Evolutionary conservation across 2,329 filamentous ascomycete species (phyloP), one percentile per base, ranked within the genome.

Genomic region (Aspergillus nomiae): DNA sequence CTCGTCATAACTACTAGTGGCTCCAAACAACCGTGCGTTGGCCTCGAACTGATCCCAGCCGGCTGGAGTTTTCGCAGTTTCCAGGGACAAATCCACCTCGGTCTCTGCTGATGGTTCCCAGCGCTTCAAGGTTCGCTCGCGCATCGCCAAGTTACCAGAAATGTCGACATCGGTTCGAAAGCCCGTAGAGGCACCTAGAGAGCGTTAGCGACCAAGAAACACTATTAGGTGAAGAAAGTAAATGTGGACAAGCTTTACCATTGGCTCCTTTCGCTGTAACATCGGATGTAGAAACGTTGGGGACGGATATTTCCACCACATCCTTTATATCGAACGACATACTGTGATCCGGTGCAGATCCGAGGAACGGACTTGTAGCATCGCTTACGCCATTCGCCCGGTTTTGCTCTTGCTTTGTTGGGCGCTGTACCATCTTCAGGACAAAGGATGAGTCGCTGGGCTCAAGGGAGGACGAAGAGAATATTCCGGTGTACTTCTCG

Each of bases 1-100:
- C 79, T 98, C 95, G 73, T 98, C 89, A 75, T 98, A 99, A 71
- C 93, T 92, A 58, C 91, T 95, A 78, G 88, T 92, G 45, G 96
- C 81, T 41, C 95, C 95, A 74, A 97, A 98, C 34, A 92, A 87
- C 61, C 88, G 86, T 78, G 96, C 92, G 73, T 98, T 98, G 66
- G 87, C 89, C 62, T 92, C 91, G 73, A 99, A 99, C 77, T 99
- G 95, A 76, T 99, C 94, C 95, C 95, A 99, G 11, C 80, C 82
- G 8, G 80, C 82, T 19, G 78, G 73, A 19, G 68, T 62, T 58
- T 75, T 78, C n/a, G 83, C 70, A 57, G 82, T 87, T 71, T 95
- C 92, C 28, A 97, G 83, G 55, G 90, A 90, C 67, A 91, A 84
- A 72, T 94, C 90, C 46, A 86, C 77, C 32, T 85, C 85, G 5